Evolutionary conservation across 1,284 basidiomycete species (phyloP).

Genomic region (Cryptococcus sp.): DNA sequence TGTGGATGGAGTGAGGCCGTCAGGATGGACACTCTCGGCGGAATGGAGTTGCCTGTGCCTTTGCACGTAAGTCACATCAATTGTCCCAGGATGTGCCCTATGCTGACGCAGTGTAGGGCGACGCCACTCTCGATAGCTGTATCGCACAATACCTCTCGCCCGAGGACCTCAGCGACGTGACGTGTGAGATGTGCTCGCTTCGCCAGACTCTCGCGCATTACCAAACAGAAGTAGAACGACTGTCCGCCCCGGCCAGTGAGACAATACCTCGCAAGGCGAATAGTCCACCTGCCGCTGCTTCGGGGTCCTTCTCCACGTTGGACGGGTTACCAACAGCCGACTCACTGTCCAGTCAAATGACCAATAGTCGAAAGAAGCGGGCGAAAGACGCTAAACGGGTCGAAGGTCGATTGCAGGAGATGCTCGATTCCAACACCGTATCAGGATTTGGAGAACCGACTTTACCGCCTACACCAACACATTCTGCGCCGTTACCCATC

Average conservation of each 20-base stretch:
- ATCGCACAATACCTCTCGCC: conserved; percentile 54
- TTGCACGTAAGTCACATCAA: conserved; percentile 34
- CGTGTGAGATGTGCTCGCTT: conserved; percentile 56
- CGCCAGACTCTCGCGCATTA: conserved; percentile 48
- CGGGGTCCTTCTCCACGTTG: conserved; percentile 31
- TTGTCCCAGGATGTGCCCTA: not conserved
- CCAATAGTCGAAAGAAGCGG: conserved; percentile 65
- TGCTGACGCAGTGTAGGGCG: conserved; percentile 44
- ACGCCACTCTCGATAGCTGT: conserved; percentile 52
- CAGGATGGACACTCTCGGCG: conserved; percentile 49
- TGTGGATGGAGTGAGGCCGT: conserved; percentile 50
- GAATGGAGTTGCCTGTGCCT: conserved; percentile 51
- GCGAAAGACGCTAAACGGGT: conserved; percentile 68
- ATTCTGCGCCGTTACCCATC: conserved; percentile 24
- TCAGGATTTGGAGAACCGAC: conserved; percentile 28
- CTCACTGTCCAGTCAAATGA: conserved; percentile 39
- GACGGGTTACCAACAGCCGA: conserved; percentile 19
- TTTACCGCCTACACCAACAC: conserved; percentile 11
- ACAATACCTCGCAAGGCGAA: conserved; percentile 4
- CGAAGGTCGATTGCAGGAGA: conserved; percentile 62
- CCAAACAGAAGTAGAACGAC: conserved; percentile 41
- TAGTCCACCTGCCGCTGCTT: conserved; percentile 9
- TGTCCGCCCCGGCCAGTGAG: conserved; percentile 24
- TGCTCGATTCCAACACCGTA: conserved; percentile 60
- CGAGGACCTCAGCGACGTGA: conserved; percentile 55